A percentile compares a stretch with the other conserved stretches of the same genome.
These are phyloP conservation scores for Leccinum arenicola DNA, from an alignment of 768 basidiomycete species.

Conservation along the genomic window DNA sequence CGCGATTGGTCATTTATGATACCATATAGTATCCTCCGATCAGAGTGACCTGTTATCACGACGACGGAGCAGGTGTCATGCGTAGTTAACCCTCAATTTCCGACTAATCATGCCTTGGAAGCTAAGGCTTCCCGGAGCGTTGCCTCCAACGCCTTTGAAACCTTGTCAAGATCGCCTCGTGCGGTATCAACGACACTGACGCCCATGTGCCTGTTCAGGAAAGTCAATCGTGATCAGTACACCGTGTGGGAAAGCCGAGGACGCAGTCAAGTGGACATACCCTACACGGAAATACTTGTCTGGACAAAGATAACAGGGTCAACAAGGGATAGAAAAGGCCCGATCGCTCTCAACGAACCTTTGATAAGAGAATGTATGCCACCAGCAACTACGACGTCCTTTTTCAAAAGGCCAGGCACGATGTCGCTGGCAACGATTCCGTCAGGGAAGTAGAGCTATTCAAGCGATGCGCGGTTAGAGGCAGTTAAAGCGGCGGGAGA, in stretches of 20 bases:
- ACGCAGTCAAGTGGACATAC: constrained; percentile 33
- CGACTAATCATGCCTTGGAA: too few species aligned
- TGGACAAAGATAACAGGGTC: constrained; percentile 25
- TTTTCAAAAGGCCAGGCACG: constrained; percentile 67
- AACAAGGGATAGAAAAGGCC: constrained; percentile 1
- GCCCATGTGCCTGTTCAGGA: constrained; percentile 76
- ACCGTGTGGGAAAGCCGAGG: neutral
- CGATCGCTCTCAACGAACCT: constrained; percentile 41
- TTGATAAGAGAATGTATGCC: constrained; percentile 84
- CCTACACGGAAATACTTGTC: constrained; percentile 93
- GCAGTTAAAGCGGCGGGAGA: too few species aligned
- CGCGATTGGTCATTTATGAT: neutral
- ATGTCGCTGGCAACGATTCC: constrained; percentile 77
- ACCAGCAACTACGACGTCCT: constrained; percentile 79
- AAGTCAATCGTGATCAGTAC: neutral
- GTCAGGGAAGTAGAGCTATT: constrained; percentile 77
- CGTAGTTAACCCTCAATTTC: too few species aligned
- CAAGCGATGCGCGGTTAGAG: neutral
- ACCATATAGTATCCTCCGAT: too few species aligned
- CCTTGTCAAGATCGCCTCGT: constrained; percentile 73
- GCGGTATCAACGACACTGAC: constrained; percentile 67
- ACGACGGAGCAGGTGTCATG: too few species aligned
- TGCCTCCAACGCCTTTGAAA: constrained; percentile 65
- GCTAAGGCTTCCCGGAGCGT: constrained; percentile 39
- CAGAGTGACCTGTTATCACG: neutral